These are phyloP conservation scores for Eurotiales sp. DNA, from an alignment of 2,329 filamentous ascomycete species.

Conservation along the genomic window DNA sequence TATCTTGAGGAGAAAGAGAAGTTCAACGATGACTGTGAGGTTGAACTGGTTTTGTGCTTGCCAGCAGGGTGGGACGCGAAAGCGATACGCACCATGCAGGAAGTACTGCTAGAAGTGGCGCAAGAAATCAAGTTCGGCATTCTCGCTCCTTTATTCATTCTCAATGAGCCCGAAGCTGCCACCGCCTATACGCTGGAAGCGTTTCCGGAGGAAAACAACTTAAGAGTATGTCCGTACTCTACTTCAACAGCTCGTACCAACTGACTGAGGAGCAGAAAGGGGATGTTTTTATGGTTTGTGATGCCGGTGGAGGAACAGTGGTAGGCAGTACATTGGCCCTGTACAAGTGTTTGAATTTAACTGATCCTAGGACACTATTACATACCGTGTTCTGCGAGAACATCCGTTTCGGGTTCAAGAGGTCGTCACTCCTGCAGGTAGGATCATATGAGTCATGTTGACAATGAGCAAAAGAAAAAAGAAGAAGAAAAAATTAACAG, in stretches of 20 bases:
- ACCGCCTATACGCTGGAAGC: conserved; percentile 1
- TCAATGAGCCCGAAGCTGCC: conserved; percentile 2
- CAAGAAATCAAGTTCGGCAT: conserved; percentile 1
- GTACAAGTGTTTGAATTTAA: neutral
- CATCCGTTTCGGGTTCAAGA: neutral
- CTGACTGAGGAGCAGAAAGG: too few relatives aligned
- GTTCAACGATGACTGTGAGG: neutral
- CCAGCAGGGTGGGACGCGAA: neutral
- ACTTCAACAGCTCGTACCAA: too few relatives aligned
- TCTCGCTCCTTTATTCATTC: neutral
- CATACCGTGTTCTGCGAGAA: neutral
- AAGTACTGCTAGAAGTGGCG: neutral
- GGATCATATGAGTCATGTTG: neutral
- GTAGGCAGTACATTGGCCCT: neutral
- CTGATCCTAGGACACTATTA: conserved; percentile 1
- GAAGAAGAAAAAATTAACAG: neutral
- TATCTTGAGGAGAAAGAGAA: neutral
- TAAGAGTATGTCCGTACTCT: neutral
- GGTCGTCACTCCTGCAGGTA: neutral
- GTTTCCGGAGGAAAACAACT: neutral
- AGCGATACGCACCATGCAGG: neutral
- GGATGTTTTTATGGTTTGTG: conserved; percentile 2
- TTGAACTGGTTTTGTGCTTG: neutral
- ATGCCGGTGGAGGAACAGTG: conserved; percentile 7
- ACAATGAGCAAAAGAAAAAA: neutral